Conservation (phyloP, 805 yeast genomes). For the Kurtzmaniella cleridarum region DNA sequence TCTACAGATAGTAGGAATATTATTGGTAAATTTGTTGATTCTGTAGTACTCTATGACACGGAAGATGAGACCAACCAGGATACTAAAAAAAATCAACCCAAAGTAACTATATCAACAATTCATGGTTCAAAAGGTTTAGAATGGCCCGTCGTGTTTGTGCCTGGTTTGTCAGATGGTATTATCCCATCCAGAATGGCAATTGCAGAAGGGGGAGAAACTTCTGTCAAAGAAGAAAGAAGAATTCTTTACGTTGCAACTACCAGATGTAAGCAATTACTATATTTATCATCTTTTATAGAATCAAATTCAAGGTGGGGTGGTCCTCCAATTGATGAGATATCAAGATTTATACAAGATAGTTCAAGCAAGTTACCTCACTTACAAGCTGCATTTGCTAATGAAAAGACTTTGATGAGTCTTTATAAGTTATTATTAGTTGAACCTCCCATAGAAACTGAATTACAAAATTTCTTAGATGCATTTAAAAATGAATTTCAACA, state of each 20-base stretch:
- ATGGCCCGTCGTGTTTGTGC: slow-evolving; percentile 89
- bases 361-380: background rate
- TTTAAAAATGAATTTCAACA: background rate
- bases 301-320: slow-evolving; percentile 2
- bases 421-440: slow-evolving; percentile 5
- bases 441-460: background rate
- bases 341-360: slow-evolving; percentile 1
- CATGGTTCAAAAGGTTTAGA: slow-evolving; percentile 94
- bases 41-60: slow-evolving; percentile 31
- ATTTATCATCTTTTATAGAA: slow-evolving; percentile 32
- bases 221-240: slow-evolving; percentile 71
- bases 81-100: slow-evolving; percentile 13
- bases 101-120: slow-evolving; percentile 62
- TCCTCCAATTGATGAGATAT: slow-evolving; percentile 1
- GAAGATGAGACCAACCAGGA: slow-evolving; percentile 4
- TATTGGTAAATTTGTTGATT: slow-evolving; percentile 22
- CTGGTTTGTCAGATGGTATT: slow-evolving; percentile 61
- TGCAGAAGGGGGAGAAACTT: slow-evolving; percentile 21
- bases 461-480: slow-evolving; percentile 1
- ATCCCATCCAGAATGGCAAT: slow-evolving; percentile 55
- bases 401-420: slow-evolving; percentile 1
- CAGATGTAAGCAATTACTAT: slow-evolving; percentile 61
- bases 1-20: slow-evolving; percentile 11
- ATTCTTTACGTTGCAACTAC: slow-evolving; percentile 87
- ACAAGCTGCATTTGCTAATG: background rate